Percentiles rank a stretch among this genome's conserved stretches.
Conservation (phyloP, 495 filamentous ascomycete genomes). For the Lasiosphaeria hispida region DNA sequence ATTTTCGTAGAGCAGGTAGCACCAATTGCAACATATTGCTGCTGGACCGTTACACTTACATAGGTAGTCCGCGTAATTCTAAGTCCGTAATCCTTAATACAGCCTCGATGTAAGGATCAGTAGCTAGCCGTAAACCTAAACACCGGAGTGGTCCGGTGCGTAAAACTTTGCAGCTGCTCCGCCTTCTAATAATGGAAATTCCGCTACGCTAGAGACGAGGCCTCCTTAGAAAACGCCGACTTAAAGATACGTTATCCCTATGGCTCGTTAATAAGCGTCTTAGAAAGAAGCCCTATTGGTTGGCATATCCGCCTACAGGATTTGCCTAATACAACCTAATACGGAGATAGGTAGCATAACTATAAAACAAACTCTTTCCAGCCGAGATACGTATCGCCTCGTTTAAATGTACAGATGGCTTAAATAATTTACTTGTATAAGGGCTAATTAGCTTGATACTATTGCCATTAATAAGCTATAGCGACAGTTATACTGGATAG, state of each 20-base stretch:
- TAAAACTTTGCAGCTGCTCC: too few relatives aligned
- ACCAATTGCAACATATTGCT: too few relatives aligned
- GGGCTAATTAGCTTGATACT: slow-evolving; percentile 2
- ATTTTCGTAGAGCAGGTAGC: too few relatives aligned
- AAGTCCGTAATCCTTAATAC: too few relatives aligned
- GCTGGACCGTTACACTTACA: too few relatives aligned
- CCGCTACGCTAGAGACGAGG: too few relatives aligned
- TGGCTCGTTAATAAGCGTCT: not conserved
- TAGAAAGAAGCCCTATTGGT: slow-evolving; percentile 2
- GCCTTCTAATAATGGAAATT: too few relatives aligned
- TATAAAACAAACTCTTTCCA: not conserved
- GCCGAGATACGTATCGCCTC: not conserved
- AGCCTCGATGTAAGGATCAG: too few relatives aligned
- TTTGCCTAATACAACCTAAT: slow-evolving; percentile 1
- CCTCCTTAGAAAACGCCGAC: too few relatives aligned
- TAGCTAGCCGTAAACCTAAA: too few relatives aligned
- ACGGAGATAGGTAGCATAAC: not conserved
- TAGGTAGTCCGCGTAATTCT: not conserved
- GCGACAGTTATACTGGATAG: not conserved
- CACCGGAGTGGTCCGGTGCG: too few relatives aligned
- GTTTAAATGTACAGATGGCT: not conserved
- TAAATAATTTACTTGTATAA: not conserved
- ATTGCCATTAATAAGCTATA: not conserved
- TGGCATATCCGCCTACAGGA: not conserved
- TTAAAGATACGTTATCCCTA: too few relatives aligned